Conservation (phyloP, 2,329 filamentous ascomycete genomes). For the Cladosporium cucumerinum region DNA sequence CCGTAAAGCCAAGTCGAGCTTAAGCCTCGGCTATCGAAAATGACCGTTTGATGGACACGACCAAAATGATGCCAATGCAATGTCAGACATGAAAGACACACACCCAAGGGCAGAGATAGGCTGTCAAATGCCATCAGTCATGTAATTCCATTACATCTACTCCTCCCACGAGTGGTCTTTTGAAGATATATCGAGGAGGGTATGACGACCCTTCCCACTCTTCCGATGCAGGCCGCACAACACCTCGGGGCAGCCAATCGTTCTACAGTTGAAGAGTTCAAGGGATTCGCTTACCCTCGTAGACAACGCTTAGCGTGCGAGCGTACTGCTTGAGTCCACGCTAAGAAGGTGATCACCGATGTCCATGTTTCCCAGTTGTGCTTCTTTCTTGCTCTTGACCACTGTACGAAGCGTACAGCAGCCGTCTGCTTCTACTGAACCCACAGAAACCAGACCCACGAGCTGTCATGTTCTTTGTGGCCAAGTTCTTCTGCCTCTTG, state of each 20-base stretch:
- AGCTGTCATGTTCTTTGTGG: constrained; percentile 7
- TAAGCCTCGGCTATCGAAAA: not conserved
- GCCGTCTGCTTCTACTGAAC: not conserved
- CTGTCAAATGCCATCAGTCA: not conserved
- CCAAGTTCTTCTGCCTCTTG: constrained; percentile 32
- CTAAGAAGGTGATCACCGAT: constrained; percentile 1
- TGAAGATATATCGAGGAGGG: not conserved
- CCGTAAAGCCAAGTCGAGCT: not conserved
- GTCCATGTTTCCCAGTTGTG: not conserved
- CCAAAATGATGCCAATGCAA: not conserved
- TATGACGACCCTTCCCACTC: not conserved
- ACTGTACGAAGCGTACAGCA: not conserved
- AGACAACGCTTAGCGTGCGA: not conserved
- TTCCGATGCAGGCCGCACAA: not conserved
- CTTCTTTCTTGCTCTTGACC: not conserved
- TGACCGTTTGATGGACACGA: not conserved
- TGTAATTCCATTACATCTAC: not conserved
- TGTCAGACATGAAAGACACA: not conserved
- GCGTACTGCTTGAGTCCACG: not conserved
- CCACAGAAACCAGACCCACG: not conserved
- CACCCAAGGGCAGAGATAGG: not conserved
- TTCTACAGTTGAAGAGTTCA: not conserved
- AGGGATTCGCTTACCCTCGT: not conserved
- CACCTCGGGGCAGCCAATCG: constrained; percentile 7
- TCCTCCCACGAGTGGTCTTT: not conserved